Conservation (phyloP, 1,284 basidiomycete species). For the Trichosporon ovoides region DNA sequence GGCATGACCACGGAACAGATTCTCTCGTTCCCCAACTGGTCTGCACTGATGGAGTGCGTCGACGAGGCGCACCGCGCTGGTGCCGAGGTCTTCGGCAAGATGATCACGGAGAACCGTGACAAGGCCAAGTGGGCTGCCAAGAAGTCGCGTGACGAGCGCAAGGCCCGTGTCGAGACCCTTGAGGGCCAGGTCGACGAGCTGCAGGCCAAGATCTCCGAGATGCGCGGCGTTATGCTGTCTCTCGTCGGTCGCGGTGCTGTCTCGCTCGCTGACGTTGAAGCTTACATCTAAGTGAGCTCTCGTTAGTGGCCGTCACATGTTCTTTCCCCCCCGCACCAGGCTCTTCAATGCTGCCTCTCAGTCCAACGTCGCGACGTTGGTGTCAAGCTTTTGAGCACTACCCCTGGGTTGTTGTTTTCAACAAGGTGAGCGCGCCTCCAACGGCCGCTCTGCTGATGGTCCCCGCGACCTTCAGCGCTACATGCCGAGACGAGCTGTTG, state of each 20-base stretch:
- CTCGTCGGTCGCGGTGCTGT: constrained; percentile 31
- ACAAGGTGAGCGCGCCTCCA: constrained; percentile 6
- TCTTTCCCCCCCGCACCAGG: neutral
- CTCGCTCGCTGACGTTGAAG: constrained; percentile 25
- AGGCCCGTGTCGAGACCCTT: constrained; percentile 37
- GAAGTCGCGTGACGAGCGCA: constrained; percentile 39
- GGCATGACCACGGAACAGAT: constrained; percentile 34
- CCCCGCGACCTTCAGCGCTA: neutral
- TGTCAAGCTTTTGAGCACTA: constrained; percentile 7
- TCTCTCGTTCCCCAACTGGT: constrained; percentile 30
- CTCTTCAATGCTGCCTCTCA: neutral
- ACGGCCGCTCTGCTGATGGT: constrained; percentile 1
- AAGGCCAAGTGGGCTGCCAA: constrained; percentile 42
- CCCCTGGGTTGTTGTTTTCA: constrained; percentile 6
- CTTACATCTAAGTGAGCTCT: constrained; percentile 13
- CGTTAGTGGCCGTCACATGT: neutral
- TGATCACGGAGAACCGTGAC: constrained; percentile 38
- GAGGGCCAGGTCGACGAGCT: constrained; percentile 34
- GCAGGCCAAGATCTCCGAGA: constrained; percentile 22
- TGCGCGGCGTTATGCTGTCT: constrained; percentile 24
- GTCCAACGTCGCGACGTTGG: constrained; percentile 5
- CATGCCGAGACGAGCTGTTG: neutral
- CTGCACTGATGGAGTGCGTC: constrained; percentile 30
- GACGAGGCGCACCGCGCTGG: constrained; percentile 22
- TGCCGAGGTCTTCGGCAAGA: constrained; percentile 37